Base-by-base conservation (phyloP, 495 filamentous ascomycete species). In the Collariella sp. region DNA sequence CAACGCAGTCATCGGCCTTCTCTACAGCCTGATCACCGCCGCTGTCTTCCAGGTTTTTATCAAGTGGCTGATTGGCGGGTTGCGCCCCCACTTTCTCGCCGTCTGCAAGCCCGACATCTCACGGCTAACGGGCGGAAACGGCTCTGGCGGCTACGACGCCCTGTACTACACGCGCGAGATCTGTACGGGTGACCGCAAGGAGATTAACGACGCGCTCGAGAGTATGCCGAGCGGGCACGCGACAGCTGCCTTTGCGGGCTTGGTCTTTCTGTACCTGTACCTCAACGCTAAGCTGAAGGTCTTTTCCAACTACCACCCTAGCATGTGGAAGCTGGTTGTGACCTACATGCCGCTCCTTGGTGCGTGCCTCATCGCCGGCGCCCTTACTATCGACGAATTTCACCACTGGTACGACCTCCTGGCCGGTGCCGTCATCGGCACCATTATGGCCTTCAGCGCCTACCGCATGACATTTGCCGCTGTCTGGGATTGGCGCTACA, bases 251-350 rank as follows among this genome's bases (percentile, higher is more conserved):
- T 84, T 83, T 54, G 79, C 79, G 0, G 78, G 75, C 19, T 76
- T 79, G 40, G 61, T 75, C 7, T 85, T 73, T 54, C 62, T 83
- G 5, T 71, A 69, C 12, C 70, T 86, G 0, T 87, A 82, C 59
- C 68, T 85, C 15, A 85, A 85, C 53, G 81, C 79, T 7, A 83
- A 85, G 56, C 68, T 86, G 15, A 83, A 83, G 67, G 72, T 80
- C 15, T 82, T 79, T 52, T 58, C 74, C 43, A 75, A 80, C 65
- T 79, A 80, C 58, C 81, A 82, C 1, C 68, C 79, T 29, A 72
- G 67, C 23, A 64, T 77, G 20, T 82, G 78, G 62, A 46, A 40
- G 54, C 42, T 57, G 7, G 42, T 31, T 1, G 26, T 39, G 22
- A 18, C 40, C 24, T 39, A 22, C 15, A 69, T 74, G 11, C 82